Evolutionary conservation across 495 filamentous ascomycete species (phyloP).

Genomic region (Bryoglossum gracile): DNA sequence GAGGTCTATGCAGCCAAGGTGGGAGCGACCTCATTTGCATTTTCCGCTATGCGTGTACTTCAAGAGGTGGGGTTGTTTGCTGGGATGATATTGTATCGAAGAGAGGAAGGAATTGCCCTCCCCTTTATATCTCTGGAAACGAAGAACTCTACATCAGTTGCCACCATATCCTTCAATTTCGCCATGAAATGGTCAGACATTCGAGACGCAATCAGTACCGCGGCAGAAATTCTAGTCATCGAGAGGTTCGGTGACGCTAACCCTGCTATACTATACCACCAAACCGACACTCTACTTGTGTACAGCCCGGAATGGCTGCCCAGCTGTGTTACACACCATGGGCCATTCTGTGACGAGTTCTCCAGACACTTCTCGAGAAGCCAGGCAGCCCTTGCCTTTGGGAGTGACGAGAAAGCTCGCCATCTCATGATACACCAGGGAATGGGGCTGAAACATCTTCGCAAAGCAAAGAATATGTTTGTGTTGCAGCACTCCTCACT

Average conservation of each 20-base stretch:
- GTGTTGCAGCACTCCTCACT: not conserved
- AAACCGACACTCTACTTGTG: not conserved
- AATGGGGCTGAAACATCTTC: not conserved
- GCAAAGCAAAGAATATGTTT: not conserved
- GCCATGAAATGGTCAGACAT: not conserved
- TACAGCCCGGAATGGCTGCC: not conserved
- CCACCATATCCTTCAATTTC: not conserved
- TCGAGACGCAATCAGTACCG: not conserved
- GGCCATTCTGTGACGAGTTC: not conserved
- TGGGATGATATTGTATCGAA: not conserved
- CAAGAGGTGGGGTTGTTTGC: not conserved
- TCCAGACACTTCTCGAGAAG: not conserved
- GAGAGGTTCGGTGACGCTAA: not conserved
- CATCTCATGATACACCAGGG: not conserved
- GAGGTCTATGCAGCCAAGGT: not conserved
- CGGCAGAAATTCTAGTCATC: not conserved
- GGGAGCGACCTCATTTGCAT: not conserved
- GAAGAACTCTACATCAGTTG: not conserved
- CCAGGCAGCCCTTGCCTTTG: not conserved
- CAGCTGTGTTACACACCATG: not conserved
- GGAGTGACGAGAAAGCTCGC: not conserved
- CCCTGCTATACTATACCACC: not conserved
- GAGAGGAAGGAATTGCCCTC: not conserved
- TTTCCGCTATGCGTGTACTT: not conserved
- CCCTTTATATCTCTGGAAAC: not conserved